Evolutionary conservation across 768 basidiomycete species (phyloP).

Genomic region (Lactarius psammicola): DNA sequence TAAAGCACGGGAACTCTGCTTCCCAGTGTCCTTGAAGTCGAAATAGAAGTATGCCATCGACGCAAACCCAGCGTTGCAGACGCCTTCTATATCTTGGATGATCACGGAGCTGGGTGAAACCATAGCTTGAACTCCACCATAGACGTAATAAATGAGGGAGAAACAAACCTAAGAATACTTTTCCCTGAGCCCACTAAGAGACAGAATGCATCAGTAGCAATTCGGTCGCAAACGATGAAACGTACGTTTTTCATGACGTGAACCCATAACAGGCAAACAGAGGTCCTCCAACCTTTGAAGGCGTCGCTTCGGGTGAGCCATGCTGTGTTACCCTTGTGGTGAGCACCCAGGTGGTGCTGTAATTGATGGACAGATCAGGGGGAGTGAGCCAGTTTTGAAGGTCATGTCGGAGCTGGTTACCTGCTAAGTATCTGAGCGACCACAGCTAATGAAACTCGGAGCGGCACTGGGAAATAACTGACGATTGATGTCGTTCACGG

Average conservation of each 20-base stretch:
- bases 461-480: background rate
- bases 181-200: constrained; percentile 12
- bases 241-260: constrained; percentile 1
- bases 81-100: background rate
- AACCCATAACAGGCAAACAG: background rate
- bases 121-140: background rate
- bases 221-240: background rate
- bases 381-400: constrained; percentile 5
- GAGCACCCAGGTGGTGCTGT: background rate
- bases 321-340: background rate
- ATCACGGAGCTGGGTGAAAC: background rate
- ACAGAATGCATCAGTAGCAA: background rate
- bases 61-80: background rate
- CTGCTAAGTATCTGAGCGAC: background rate
- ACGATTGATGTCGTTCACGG: background rate
- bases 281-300: background rate
- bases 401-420: background rate
- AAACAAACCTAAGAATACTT: constrained; percentile 4
- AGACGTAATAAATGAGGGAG: accelerated
- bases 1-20: background rate
- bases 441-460: accelerated
- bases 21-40: background rate
- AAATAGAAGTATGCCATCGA: background rate
- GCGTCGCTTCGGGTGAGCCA: background rate
- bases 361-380: constrained; percentile 6